Evolutionary conservation across 495 filamentous ascomycete genomes (phyloP).

Genomic region (Hyaloscypha variabilis): DNA sequence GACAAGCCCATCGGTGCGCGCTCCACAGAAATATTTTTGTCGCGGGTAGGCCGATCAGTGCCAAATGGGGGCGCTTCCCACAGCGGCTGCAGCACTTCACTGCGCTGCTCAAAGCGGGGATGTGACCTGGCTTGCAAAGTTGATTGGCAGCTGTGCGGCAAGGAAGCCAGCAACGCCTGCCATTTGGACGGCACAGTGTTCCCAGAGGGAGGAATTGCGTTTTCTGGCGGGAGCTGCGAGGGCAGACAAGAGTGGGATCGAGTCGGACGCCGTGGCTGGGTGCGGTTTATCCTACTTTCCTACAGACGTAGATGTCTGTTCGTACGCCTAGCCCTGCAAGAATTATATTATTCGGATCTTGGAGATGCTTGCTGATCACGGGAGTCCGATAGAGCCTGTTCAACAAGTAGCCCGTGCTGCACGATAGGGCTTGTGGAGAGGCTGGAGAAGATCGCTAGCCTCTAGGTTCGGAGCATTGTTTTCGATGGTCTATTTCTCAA

Average conservation of each 20-base stretch:
- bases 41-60: conserved; percentile 20
- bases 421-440: conserved; percentile 8
- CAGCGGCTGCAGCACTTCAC: conserved; percentile 17
- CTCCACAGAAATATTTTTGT: conserved; percentile 17
- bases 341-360: not conserved
- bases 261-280: not conserved
- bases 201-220: not conserved
- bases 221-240: conserved; percentile 4
- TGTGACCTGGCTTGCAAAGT: not conserved
- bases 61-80: conserved; percentile 11
- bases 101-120: conserved; percentile 5
- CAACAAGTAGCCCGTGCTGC: conserved; percentile 18
- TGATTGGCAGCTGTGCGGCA: conserved; percentile 14
- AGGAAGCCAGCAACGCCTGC: not conserved
- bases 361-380: conserved; percentile 1
- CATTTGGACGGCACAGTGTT: not conserved
- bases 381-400: conserved; percentile 6
- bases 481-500: not conserved
- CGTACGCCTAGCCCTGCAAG: not conserved
- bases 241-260: not conserved
- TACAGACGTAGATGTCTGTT: not conserved
- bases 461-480: not conserved
- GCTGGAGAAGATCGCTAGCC: conserved; percentile 2
- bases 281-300: not conserved
- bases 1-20: not conserved